phyloP scores from a whole-genome alignment of 441 rosid species.

The Erodium chrysanthum region DNA sequence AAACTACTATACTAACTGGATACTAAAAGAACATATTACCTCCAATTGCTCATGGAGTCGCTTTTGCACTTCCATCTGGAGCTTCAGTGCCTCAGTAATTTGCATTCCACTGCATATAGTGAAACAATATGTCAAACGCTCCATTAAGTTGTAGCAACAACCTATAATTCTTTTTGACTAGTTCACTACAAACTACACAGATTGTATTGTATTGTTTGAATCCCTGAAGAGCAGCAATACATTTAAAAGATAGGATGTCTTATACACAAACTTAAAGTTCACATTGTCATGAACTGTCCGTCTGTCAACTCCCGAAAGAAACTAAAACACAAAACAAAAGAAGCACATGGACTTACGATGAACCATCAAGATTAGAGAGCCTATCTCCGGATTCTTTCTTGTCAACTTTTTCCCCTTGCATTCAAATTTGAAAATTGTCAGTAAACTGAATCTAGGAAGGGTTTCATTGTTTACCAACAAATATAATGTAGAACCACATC shows the following conservation, averaged over 20 bases:
- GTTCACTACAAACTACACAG: slow-evolving; percentile 4
- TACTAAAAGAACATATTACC: slow-evolving; percentile 31
- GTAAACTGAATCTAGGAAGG: slow-evolving; percentile 9
- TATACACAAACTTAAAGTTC: background rate
- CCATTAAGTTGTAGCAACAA: slow-evolving; percentile 4
- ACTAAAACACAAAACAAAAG: slow-evolving; percentile 14
- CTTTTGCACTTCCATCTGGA: slow-evolving; percentile 97
- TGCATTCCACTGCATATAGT: slow-evolving; percentile 69
- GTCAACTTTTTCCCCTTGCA: slow-evolving; percentile 73
- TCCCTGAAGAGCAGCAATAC: background rate
- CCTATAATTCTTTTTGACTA: no score
- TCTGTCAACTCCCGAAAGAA: background rate
- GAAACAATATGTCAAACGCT: slow-evolving; percentile 13
- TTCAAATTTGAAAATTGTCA: slow-evolving; percentile 19
- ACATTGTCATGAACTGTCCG: background rate
- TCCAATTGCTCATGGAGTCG: slow-evolving; percentile 91
- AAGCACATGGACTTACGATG: slow-evolving; percentile 59
- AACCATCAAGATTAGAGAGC: slow-evolving; percentile 74
- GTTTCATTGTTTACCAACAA: background rate
- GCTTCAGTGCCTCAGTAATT: slow-evolving; percentile 89
- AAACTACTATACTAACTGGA: background rate
- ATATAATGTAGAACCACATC: background rate
- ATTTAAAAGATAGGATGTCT: background rate
- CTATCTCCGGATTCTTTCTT: slow-evolving; percentile 90
- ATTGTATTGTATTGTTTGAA: background rate